Percentiles rank a stretch among this genome's conserved stretches.
Evolutionary conservation across 2,329 filamentous ascomycete species (phyloP).

Genomic region (Botrytis deweyae): DNA sequence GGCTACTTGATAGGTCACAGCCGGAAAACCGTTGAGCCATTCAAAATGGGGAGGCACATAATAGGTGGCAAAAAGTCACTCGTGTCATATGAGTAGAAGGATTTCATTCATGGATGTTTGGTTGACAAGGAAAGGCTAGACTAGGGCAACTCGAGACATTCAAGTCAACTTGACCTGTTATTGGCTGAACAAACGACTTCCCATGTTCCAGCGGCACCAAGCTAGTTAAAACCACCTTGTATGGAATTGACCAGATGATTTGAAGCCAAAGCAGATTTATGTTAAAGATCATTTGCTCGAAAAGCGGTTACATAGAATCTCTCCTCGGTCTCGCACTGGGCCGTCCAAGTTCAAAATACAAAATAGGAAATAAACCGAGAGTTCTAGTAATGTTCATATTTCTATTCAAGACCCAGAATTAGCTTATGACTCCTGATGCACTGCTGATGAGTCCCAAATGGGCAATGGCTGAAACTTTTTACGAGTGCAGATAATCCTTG

Average conservation of each 20-base stretch:
- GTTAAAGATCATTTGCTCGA: not conserved
- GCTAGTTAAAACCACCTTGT: not conserved
- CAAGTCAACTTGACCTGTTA: too few relatives aligned
- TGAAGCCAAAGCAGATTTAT: not conserved
- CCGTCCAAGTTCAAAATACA: not conserved
- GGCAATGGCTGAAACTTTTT: slow-evolving; percentile 13
- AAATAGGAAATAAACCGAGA: slow-evolving; percentile 16
- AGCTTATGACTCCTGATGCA: not conserved
- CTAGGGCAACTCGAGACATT: not conserved
- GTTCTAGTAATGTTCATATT: not conserved
- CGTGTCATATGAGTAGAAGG: not conserved
- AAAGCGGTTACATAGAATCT: not conserved
- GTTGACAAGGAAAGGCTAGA: not conserved
- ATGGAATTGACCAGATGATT: slow-evolving; percentile 1
- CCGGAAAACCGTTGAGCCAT: not conserved
- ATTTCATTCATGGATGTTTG: not conserved
- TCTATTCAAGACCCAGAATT: not conserved
- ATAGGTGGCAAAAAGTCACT: slow-evolving; percentile 9
- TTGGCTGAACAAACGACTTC: not conserved
- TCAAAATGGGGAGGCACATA: not conserved
- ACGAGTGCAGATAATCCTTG: slow-evolving; percentile 11
- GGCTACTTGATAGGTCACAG: not conserved
- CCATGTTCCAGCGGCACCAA: not conserved
- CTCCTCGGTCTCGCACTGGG: not conserved
- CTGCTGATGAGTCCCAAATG: slow-evolving; percentile 1